Conservation (phyloP, 139 green algal genomes). For the Coelastrella sp. region DNA sequence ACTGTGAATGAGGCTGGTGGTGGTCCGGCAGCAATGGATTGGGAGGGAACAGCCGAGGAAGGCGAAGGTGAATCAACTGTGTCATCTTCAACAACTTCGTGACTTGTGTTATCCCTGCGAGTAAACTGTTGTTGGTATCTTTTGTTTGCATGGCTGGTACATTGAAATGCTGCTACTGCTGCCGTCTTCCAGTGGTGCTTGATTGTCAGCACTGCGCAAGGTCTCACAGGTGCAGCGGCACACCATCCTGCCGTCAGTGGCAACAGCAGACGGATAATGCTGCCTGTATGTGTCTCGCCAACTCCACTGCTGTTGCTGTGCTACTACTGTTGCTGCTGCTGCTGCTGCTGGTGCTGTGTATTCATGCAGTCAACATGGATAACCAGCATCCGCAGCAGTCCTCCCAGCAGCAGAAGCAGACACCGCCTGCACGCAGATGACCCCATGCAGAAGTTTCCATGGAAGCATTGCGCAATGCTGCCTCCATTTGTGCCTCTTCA, state of each 20-base stretch:
- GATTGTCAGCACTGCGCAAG: too few relatives aligned
- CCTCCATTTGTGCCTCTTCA: background rate
- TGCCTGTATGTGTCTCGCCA: background rate
- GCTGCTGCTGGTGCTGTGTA: background rate
- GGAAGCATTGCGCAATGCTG: background rate
- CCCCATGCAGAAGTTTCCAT: background rate
- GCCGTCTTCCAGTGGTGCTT: too few relatives aligned
- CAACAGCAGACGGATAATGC: background rate
- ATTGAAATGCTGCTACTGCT: too few relatives aligned
- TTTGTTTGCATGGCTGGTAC: too few relatives aligned
- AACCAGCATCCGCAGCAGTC: slow-evolving; percentile 5
- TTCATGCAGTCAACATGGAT: background rate
- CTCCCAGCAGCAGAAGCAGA: background rate
- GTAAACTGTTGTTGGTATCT: too few relatives aligned
- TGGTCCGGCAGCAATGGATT: slow-evolving; percentile 33
- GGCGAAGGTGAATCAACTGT: background rate
- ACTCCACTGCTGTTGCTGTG: background rate
- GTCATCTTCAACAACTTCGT: too few relatives aligned
- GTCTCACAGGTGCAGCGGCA: too few relatives aligned
- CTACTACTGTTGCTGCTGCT: background rate
- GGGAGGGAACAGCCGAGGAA: background rate
- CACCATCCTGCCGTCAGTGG: too few relatives aligned
- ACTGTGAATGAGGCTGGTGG: slow-evolving; percentile 8
- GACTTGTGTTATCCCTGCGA: too few relatives aligned
- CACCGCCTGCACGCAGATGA: background rate